A percentile compares a stretch with the other conserved stretches of the same genome.
phyloP scores from a whole-genome alignment of 2,329 filamentous ascomycete species.

The Xylaria arbuscula region DNA sequence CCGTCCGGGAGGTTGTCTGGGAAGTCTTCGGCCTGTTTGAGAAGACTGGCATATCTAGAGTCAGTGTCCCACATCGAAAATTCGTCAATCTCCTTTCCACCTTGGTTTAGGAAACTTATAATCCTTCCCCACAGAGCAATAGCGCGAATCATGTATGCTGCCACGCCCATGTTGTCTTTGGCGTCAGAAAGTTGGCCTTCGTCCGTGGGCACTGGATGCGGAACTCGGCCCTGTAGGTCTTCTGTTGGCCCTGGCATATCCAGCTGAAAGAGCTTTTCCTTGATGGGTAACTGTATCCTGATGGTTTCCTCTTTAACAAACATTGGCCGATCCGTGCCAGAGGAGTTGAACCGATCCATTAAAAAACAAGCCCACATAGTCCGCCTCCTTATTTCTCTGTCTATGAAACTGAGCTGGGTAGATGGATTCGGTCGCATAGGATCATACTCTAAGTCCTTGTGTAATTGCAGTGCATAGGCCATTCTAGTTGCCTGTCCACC shows the following conservation, averaged over 20 bases:
- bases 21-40: conserved; percentile 77
- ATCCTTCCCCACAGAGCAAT: conserved; percentile 92
- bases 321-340: conserved; percentile 89
- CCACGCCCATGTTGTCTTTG: conserved; percentile 90
- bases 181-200: conserved; percentile 73
- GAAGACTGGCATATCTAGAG: conserved; percentile 79
- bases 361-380: conserved; percentile 99
- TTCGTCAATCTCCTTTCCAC: conserved; percentile 81
- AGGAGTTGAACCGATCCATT: conserved; percentile 98
- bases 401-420: conserved; percentile 83
- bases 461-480: conserved; percentile 94
- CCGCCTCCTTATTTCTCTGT: conserved; percentile 89
- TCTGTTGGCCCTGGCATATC: conserved; percentile 92
- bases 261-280: conserved; percentile 88
- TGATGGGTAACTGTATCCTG: conserved; percentile 89
- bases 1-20: conserved; percentile 73
- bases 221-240: conserved; percentile 77
- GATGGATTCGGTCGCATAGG: conserved; percentile 72
- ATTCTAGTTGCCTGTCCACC: conserved; percentile 95
- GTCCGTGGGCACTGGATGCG: conserved; percentile 70
- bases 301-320: conserved; percentile 92
- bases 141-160: conserved; percentile 86
- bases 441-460: conserved; percentile 89
- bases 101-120: conserved; percentile 89
- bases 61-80: conserved; percentile 83